phyloP scores from a whole-genome alignment of 75 land plant genomes.

The Pinus taeda region DNA sequence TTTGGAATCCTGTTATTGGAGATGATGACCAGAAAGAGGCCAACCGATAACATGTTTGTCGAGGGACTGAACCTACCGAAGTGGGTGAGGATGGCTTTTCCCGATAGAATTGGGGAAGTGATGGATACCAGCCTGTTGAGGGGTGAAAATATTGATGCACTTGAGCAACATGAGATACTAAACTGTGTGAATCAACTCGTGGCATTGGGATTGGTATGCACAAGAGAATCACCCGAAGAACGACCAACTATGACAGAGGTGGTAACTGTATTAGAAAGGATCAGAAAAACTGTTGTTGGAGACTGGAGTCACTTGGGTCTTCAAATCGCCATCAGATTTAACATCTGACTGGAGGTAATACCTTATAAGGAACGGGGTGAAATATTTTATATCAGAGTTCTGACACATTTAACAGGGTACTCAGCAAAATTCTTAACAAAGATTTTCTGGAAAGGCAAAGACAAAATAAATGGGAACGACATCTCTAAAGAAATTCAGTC shows the following conservation, averaged over 20 bases:
- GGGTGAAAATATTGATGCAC: background rate
- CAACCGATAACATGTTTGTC: background rate
- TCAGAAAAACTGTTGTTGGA: no score
- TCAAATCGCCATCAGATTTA: no score
- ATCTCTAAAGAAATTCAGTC: no score
- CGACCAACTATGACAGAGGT: slow-evolving; percentile 6
- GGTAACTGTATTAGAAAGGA: background rate
- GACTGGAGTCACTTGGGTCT: no score
- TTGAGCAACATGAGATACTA: background rate
- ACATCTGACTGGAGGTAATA: no score
- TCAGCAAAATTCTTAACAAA: no score
- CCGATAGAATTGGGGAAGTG: background rate
- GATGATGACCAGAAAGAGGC: slow-evolving; percentile 10
- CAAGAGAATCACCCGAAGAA: background rate
- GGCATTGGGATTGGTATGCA: background rate
- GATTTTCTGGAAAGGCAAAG: no score
- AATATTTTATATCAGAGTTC: no score
- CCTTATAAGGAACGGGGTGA: no score
- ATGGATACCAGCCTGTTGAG: background rate
- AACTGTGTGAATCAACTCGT: background rate
- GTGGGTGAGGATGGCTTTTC: slow-evolving; percentile 4
- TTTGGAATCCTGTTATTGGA: slow-evolving; percentile 16
- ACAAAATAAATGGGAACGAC: no score
- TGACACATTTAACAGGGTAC: no score
- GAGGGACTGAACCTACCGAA: slow-evolving; percentile 5